A percentile compares a stretch with the other conserved stretches of the same genome.
These are phyloP conservation scores for Simmondsia chinensis DNA, from an alignment of 148 eudicot genomes.

Conservation along the genomic window DNA sequence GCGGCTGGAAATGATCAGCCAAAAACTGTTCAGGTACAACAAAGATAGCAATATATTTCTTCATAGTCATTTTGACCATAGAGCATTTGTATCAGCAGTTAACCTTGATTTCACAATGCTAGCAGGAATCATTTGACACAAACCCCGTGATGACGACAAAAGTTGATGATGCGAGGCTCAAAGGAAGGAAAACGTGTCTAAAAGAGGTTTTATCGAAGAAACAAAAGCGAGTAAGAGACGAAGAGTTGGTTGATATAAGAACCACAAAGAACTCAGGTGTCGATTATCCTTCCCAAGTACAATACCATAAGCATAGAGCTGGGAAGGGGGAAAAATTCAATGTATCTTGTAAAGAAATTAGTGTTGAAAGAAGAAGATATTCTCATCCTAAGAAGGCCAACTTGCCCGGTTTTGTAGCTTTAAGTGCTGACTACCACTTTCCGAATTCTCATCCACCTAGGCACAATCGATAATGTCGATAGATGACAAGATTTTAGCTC, in stretches of 20 bases:
- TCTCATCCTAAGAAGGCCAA: slow-evolving; percentile 6
- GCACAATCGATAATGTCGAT: slow-evolving; percentile 14
- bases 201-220: neutral
- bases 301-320: slow-evolving; percentile 10
- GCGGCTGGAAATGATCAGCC: too few species aligned
- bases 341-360: slow-evolving; percentile 12
- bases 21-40: neutral
- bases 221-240: neutral
- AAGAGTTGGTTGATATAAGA: neutral
- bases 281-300: slow-evolving; percentile 11
- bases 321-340: slow-evolving; percentile 6
- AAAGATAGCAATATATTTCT: neutral
- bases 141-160: neutral
- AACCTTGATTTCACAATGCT: neutral
- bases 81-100: neutral
- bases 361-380: slow-evolving; percentile 1
- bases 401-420: slow-evolving; percentile 18
- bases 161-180: slow-evolving; percentile 1
- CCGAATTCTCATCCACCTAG: slow-evolving; percentile 28
- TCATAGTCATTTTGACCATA: neutral
- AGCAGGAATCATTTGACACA: neutral
- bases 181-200: slow-evolving; percentile 11
- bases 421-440: slow-evolving; percentile 27
- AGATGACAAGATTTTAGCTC: neutral
- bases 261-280: slow-evolving; percentile 17